Evolutionary conservation across 768 basidiomycete genomes (phyloP).

Genomic region (Strobilomyces confusus): DNA sequence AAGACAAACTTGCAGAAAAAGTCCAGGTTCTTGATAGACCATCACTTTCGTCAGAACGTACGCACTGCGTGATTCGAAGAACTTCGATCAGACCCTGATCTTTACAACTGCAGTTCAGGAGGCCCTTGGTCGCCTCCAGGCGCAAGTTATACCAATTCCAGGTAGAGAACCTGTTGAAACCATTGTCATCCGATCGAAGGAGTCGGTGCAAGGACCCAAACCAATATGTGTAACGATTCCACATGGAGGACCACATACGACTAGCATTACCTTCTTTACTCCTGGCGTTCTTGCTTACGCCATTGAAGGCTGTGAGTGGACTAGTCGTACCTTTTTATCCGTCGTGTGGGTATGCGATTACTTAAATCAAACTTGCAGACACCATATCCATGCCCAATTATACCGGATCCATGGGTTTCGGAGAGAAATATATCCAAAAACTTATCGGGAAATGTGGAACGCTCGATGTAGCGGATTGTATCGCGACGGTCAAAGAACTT

Average conservation of each 20-base stretch:
- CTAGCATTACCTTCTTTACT: conserved; percentile 45
- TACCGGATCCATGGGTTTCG: conserved; percentile 63
- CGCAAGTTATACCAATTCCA: conserved; percentile 48
- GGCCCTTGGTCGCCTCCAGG: conserved; percentile 39
- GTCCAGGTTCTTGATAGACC: conserved; percentile 47
- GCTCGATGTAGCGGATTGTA: conserved; percentile 64
- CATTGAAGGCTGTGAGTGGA: conserved; percentile 55
- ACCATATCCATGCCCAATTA: conserved; percentile 62
- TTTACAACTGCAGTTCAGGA: conserved; percentile 35
- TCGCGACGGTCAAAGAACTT: conserved; percentile 50
- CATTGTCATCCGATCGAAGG: conserved; percentile 42
- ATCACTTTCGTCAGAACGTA: conserved; percentile 38
- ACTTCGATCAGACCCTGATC: not conserved
- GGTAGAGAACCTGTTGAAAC: conserved; percentile 49
- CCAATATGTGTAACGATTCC: conserved; percentile 49
- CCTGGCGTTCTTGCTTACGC: conserved; percentile 43
- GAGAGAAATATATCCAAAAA: conserved; percentile 52
- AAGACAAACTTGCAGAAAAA: conserved; percentile 8
- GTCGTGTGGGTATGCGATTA: not conserved
- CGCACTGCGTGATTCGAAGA: not conserved
- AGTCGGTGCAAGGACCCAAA: conserved; percentile 12
- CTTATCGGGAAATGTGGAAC: conserved; percentile 58
- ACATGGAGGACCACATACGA: conserved; percentile 64
- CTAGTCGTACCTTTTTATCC: not conserved
- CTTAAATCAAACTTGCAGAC: conserved; percentile 35